Base-by-base conservation (phyloP, 768 basidiomycete genomes). In the Mycena metata region DNA sequence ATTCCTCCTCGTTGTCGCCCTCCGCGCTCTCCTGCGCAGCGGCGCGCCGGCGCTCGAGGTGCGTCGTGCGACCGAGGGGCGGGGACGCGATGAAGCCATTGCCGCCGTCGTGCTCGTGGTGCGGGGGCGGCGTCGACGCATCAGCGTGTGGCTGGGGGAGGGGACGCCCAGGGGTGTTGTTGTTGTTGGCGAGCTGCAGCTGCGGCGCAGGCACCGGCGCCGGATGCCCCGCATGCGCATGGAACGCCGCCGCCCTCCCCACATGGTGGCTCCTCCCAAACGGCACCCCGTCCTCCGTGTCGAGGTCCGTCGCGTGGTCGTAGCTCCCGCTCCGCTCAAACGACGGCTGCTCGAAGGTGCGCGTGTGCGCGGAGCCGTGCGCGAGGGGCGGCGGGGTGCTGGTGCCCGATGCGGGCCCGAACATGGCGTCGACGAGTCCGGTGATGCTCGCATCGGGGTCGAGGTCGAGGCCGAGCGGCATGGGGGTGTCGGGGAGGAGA, bases 391-490 rank as follows among this genome's bases (percentile, higher is more conserved):
- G 86, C 42, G 86, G 84, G 17, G 87, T 85, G 73, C 74, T 81
- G 39, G 74, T 75, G 65, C 64, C 73, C 16, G 76, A 72, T 21
- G 70, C 69, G 51, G 80, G 79, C 58, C 86, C 84, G 65, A 92
- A 83, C 83, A 92, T 89, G 61, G 91, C 86, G 50, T 92, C 88
- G 21, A 92, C 91, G 33, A 91, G 83, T n/a, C 90, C 89, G 12
- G 88, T 89, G 70, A 92, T 88, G 74, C 89, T 91, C 62, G 86
- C 80, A 67, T 89, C 88, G 30, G 82, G 81, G 71, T 86, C 83
- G 47, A 83, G 73, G 10, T 75, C 73, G 47, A 83, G 76, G 19
- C 73, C 73, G 43, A 83, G 75, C 16, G 78, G 77, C 64, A 78
- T 77, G 58, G 80, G 78, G n/a, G 73, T 78, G 65, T 72, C 64